Evolutionary conservation across 1,139 yeast species (phyloP), one percentile per base, ranked within the genome.

Genomic region (Lodderomyces pseudojiufengensis): DNA sequence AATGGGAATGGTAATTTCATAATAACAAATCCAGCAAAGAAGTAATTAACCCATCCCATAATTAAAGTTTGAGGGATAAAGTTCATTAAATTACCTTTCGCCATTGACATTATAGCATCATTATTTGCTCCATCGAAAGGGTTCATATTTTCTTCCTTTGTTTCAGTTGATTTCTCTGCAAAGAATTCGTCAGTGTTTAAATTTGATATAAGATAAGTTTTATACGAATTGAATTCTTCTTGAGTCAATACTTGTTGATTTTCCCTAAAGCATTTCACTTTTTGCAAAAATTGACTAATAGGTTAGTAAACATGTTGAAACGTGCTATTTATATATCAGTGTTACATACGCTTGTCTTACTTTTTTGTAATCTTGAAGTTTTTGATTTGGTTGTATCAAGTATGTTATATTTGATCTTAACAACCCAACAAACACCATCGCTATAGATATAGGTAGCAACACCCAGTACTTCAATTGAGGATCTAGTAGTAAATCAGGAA

Each of bases 1-100:
- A 92, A 63, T 2, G 96, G 95, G 45, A 68, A 69, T 4, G 74
- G 74, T 27, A 68, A 54, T 46, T 65, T 67, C 74, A 69, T 85
- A 33, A 90, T 76, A 14, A 92, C 84, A 51, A 88, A 87, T 1
- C 97, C 97, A 7, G 94, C 88, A 57, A 88, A 92, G 63, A 92
- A 87, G 50, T 81, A 86, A 55, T 87, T 87, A 46, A 90, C 92
- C 96, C 97, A 92, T 48, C 90, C 90, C 97, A 92, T 90, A 49
- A 90, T 83, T 32, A 88, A 58, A 0, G 97, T 87, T 61, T 92
- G 97, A 1, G 97, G 97, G 13, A 88, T 76, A 55, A 82, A 86
- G 59, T 80, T 85, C 57, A 90, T 79, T 49, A 87, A 65, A 52
- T 87, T 90, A 4, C 83, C 81, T 55, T 86, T 86, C 39, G 90